Percentiles rank a stretch among this genome's conserved stretches.
Conservation (phyloP, 176 grass and related monocot species). For the Coix lacrymajobi region DNA sequence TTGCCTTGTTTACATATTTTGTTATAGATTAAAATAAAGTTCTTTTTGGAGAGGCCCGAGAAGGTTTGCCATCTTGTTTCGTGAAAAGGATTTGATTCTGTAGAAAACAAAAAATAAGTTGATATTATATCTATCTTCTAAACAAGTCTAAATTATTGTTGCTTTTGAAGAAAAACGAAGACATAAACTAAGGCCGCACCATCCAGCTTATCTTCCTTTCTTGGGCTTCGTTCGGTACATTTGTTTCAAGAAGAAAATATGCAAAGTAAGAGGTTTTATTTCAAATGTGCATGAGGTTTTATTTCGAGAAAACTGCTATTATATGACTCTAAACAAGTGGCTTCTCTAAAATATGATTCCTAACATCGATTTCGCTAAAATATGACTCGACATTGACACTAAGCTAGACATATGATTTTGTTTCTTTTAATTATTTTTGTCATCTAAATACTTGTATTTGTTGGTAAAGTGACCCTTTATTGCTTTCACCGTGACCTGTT, state of each 20-base stretch:
- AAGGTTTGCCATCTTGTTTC: background rate
- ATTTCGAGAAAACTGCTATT: no score
- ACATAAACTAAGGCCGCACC: constrained; percentile 3
- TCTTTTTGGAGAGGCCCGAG: background rate
- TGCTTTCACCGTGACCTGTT: no score
- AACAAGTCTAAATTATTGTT: background rate
- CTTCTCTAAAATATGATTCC: no score
- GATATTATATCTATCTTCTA: background rate
- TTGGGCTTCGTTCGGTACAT: constrained; percentile 56
- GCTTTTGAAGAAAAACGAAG: constrained; percentile 55
- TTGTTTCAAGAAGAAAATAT: constrained; percentile 54
- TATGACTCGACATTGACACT: no score
- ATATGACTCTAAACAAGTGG: no score
- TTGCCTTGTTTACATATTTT: background rate
- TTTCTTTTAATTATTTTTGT: no score
- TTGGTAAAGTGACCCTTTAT: no score
- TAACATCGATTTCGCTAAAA: no score
- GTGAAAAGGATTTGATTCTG: background rate
- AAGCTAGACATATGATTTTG: no score
- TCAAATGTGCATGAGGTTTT: constrained; percentile 1
- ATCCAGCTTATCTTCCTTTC: constrained; percentile 49
- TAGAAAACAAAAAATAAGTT: background rate
- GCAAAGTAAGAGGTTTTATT: constrained; percentile 32
- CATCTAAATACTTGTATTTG: no score
- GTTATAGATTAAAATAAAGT: background rate